Conservation (phyloP, 129 eudicot genomes). For the Glebionis coronaria region DNA sequence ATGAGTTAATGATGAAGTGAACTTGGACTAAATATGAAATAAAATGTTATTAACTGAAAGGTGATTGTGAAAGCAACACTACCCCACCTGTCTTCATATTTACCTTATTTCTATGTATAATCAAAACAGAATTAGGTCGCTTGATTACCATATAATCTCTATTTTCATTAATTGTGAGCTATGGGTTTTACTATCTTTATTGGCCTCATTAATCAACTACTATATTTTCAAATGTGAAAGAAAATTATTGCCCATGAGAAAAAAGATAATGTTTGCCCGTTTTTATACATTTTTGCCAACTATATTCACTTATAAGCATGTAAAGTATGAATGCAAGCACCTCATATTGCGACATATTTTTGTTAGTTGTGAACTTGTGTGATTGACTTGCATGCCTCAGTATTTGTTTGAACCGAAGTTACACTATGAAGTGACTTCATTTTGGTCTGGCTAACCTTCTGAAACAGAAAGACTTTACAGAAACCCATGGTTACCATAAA, state of each 20-base stretch:
- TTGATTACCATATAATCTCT: conserved; percentile 17
- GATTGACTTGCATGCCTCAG: no score
- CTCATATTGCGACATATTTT: no score
- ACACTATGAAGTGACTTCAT: no score
- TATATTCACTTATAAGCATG: neutral
- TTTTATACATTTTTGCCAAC: conserved; percentile 13
- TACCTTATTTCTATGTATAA: conserved; percentile 29
- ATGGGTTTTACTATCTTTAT: conserved; percentile 16
- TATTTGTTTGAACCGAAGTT: no score
- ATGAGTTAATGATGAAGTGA: neutral
- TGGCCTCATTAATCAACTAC: conserved; percentile 5
- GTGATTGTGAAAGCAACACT: conserved; percentile 30
- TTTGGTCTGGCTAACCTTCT: no score
- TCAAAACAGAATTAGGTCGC: conserved; percentile 37
- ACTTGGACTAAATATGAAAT: neutral
- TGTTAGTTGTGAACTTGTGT: no score
- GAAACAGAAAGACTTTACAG: no score
- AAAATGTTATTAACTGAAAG: conserved; percentile 19
- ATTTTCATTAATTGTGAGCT: conserved; percentile 11
- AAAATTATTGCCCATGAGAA: conserved; percentile 6
- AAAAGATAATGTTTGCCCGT: conserved; percentile 17
- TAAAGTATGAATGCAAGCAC: neutral
- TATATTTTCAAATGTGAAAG: neutral
- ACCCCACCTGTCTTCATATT: conserved; percentile 22
- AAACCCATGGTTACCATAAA: no score